Evolutionary conservation across 306 rosid species (phyloP).

Genomic region (Argentina anserina): DNA sequence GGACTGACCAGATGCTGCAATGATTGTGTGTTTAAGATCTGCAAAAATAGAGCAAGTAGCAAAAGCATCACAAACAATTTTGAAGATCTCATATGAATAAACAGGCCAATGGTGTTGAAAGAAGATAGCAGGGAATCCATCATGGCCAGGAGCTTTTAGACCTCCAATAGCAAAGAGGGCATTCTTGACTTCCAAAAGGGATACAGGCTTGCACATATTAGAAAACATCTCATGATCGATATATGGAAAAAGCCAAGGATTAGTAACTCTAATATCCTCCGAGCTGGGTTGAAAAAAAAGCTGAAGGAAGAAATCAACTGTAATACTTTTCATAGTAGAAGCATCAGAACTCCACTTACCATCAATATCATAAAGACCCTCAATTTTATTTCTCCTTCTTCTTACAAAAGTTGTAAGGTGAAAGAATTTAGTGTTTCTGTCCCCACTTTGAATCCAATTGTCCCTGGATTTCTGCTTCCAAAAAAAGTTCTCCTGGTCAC

Average conservation of each 20-base stretch:
- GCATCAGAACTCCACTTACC: not conserved
- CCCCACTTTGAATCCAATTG: no score
- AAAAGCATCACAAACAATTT: no score
- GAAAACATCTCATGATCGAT: not conserved
- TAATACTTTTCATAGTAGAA: not conserved
- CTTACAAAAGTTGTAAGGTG: not conserved
- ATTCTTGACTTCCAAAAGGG: no score
- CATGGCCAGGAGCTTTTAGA: no score
- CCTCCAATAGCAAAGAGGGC: no score
- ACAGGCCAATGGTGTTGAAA: no score
- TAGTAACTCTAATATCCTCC: not conserved
- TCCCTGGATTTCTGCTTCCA: not conserved
- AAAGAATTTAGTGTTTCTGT: not conserved
- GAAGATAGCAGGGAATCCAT: no score
- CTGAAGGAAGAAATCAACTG: not conserved
- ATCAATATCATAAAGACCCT: not conserved
- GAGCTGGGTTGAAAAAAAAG: not conserved
- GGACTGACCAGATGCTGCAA: no score
- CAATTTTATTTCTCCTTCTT: not conserved
- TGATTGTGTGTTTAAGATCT: no score
- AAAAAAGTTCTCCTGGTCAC: not conserved
- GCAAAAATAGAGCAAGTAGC: no score
- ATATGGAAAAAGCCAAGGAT: not conserved
- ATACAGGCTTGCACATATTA: no score
- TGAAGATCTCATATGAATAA: no score